These are phyloP conservation scores for Cladosporium velox DNA, from an alignment of 2,329 filamentous ascomycete species.

Conservation along the genomic window DNA sequence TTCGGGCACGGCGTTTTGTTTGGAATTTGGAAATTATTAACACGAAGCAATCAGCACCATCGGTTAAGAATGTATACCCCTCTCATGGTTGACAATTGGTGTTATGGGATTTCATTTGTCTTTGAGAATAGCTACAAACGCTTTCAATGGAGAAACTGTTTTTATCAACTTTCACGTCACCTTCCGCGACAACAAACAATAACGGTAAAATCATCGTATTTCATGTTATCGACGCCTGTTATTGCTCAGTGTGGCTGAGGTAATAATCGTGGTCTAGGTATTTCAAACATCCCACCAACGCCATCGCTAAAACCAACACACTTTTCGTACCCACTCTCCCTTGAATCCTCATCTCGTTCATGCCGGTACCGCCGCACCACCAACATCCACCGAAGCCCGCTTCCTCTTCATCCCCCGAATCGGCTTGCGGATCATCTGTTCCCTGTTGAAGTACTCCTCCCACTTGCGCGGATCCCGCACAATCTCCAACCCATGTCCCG, in stretches of 20 bases:
- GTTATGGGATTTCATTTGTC: slow-evolving; percentile 2
- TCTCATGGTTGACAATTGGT: background rate
- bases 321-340: background rate
- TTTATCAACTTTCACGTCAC: background rate
- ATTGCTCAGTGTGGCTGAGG: background rate
- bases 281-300: slow-evolving; percentile 10
- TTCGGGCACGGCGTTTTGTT: background rate
- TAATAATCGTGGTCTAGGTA: background rate
- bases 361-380: background rate
- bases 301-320: slow-evolving; percentile 9
- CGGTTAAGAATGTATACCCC: slow-evolving; percentile 2
- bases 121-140: background rate
- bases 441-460: slow-evolving; percentile 22
- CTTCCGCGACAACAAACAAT: background rate
- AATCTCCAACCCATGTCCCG: slow-evolving; percentile 17
- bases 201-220: background rate
- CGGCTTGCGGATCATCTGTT: slow-evolving; percentile 11
- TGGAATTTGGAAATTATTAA: background rate
- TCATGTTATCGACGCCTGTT: background rate
- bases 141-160: background rate
- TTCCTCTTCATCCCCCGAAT: slow-evolving; percentile 17
- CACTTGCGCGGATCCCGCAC: slow-evolving; percentile 14
- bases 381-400: slow-evolving; percentile 11
- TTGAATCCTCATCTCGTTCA: background rate
- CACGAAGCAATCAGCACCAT: background rate